Evolutionary conservation across 1,139 yeast species (phyloP), one percentile per base, ranked within the genome.

Genomic region (Suhomyces chickasaworum): DNA sequence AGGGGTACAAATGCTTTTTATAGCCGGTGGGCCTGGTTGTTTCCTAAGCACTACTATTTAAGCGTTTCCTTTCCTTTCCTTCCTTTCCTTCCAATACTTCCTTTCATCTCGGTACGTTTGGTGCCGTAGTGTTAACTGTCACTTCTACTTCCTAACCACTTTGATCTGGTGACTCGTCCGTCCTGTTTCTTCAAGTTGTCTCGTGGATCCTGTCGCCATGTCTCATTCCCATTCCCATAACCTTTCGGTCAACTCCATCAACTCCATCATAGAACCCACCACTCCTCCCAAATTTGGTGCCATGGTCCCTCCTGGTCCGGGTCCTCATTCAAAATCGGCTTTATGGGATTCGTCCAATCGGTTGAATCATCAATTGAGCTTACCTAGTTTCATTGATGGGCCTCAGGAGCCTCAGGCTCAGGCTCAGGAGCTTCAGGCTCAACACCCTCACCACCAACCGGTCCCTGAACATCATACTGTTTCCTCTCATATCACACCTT

Each of bases 231-330:
- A 71, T 51, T 64, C 65, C 41, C 73, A 69, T 50, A 71, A 65
- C 51, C 60, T 70, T 42, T 69, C 74, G 33, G 59, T 71, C 48
- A 69, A 70, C 54, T 69, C 74, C 39, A 61, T 69, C 44, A 56
- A 61, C 36, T 69, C 75, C 25, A 53, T 71, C 42, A 60, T 69
- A 32, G 77, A 71, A 54, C 77, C 77, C 22, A 66, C 73, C 17
- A 71, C 77, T 6, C 77, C 77, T 5, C 76, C 77, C 18, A 46
- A 56, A 9, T 43, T 42, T 23, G 48, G 46, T 17, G 40, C 41
- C 16, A 17, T 23, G 33, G 41, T 27, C 22, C 27, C 42, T 30
- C 5, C 37, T 10, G 37, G 27, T 17, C 25, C 22, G 16, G 37
- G 37, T 8, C 17, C 32, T 25, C 41, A 40, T 20, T 41, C 50